Percentiles rank a stretch among this genome's conserved stretches.
phyloP scores from a whole-genome alignment of 148 eudicot genomes.

The Selenicereus undatus region DNA sequence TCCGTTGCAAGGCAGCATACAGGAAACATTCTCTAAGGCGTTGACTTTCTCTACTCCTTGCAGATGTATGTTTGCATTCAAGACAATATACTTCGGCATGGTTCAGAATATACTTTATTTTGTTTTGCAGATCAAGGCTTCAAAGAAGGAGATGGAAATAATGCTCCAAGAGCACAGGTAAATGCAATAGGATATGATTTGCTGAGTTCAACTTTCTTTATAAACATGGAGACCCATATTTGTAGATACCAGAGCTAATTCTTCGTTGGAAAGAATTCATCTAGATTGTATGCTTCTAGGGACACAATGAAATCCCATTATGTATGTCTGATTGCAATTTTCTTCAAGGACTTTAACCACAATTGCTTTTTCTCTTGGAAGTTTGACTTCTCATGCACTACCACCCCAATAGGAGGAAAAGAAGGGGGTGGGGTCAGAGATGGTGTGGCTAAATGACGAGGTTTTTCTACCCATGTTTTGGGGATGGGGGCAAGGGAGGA shows the following conservation, averaged over 20 bases:
- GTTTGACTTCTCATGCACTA: too few species aligned
- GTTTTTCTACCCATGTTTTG: too few species aligned
- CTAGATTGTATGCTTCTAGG: background rate
- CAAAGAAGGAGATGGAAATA: constrained; percentile 77
- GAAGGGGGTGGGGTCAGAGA: too few species aligned
- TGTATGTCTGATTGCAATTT: background rate
- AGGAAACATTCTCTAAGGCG: background rate
- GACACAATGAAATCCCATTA: background rate
- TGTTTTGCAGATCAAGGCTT: constrained; percentile 64
- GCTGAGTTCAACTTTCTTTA: background rate
- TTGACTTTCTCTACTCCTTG: background rate
- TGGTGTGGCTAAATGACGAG: too few species aligned
- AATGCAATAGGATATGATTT: background rate
- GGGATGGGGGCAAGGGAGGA: too few species aligned
- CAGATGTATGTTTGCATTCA: background rate
- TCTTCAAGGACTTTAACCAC: background rate
- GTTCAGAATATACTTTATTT: background rate
- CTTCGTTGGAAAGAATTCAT: background rate
- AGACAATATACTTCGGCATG: background rate
- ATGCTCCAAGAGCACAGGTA: constrained; percentile 80
- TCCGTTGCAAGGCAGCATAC: background rate
- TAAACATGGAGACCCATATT: background rate
- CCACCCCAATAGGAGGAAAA: too few species aligned
- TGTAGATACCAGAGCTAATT: background rate
- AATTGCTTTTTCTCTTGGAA: background rate